phyloP scores from a whole-genome alignment of 192 early-diverging fungal genomes.

The Podochytrium sp. region DNA sequence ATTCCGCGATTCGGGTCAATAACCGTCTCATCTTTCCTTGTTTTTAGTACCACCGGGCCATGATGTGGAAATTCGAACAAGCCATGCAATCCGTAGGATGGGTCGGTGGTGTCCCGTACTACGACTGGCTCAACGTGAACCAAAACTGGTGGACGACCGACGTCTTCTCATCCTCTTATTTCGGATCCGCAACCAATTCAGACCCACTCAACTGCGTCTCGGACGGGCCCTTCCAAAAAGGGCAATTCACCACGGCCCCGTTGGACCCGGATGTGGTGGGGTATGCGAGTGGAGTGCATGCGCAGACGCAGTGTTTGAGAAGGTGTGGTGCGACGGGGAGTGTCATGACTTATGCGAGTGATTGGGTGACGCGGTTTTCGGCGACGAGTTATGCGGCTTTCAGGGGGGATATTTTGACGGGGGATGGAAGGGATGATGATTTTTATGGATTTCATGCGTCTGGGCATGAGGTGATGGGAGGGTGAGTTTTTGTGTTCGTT shows the following conservation, averaged over 20 bases:
- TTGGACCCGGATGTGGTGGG: background rate
- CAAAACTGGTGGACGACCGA: constrained; percentile 14
- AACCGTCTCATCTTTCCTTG: too few species aligned
- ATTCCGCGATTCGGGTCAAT: too few species aligned
- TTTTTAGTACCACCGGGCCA: constrained; percentile 17
- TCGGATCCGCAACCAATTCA: background rate
- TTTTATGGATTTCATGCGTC: background rate
- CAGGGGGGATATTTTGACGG: constrained; percentile 11
- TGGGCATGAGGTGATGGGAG: constrained; percentile 7
- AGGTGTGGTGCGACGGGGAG: constrained; percentile 6
- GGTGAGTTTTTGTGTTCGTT: background rate
- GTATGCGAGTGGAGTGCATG: background rate
- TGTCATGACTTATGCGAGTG: constrained; percentile 9
- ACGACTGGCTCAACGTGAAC: constrained; percentile 8
- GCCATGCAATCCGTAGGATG: constrained; percentile 11
- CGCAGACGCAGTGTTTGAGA: constrained; percentile 10
- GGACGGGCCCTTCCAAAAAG: background rate
- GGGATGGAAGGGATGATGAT: background rate
- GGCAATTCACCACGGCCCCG: background rate
- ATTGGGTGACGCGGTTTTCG: background rate
- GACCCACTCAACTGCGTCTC: constrained; percentile 18
- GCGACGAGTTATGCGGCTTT: constrained; percentile 24
- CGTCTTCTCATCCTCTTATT: background rate
- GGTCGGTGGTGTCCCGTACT: constrained; percentile 6
- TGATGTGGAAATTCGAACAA: constrained; percentile 18